Evolutionary conservation across 2,329 filamentous ascomycete genomes (phyloP), one percentile per base, ranked within the genome.

Genomic region (Cladosporium velox): DNA sequence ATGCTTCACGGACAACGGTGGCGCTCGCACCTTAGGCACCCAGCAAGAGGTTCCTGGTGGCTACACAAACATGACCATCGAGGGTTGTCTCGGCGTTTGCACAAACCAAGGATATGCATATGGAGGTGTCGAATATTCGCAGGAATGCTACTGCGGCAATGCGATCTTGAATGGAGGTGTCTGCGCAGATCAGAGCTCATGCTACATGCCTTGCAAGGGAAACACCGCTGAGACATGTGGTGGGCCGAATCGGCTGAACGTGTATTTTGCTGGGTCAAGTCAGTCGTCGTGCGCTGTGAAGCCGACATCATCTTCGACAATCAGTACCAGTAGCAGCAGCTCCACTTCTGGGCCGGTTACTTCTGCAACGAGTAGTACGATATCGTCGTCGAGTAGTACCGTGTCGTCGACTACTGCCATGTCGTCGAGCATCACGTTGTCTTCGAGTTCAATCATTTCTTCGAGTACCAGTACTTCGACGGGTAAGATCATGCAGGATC

Each of bases 1-100:
- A 10, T 75, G 73, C 65, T 72, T 71, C 65, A 66, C 64, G 11
- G 73, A 75, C 58, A 67, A 60, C 28, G 68, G 65, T n/a, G 66
- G 62, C n/a, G 57, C 65, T 11, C 67, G 72, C 18, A 67, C 71
- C 12, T 60, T 75, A 21, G 59, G 63, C 15, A 68, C 65, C 8
- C 64, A 68, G 47, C 59, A 67, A 34, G 60, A 70, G 38, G 67
- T 69, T 15, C 54, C 54, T 11, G 70, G 70, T 18, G 57, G 63
- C 21, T 70, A 71, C 32, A 61, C 63, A 11, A 71, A 71, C 32
- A 66, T 66, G 35, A 71, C 70, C 14, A 26, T 65, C 3, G 54
- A 51, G 21, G 54, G 63, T 0, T 65, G 63, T 59, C 28, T 65
- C 4, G 51, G 24, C 6, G 49, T 64, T 0, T 64, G 61, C 49